phyloP scores from a whole-genome alignment of 2,329 filamentous ascomycete genomes.

The Calonectria hawksworthii region DNA sequence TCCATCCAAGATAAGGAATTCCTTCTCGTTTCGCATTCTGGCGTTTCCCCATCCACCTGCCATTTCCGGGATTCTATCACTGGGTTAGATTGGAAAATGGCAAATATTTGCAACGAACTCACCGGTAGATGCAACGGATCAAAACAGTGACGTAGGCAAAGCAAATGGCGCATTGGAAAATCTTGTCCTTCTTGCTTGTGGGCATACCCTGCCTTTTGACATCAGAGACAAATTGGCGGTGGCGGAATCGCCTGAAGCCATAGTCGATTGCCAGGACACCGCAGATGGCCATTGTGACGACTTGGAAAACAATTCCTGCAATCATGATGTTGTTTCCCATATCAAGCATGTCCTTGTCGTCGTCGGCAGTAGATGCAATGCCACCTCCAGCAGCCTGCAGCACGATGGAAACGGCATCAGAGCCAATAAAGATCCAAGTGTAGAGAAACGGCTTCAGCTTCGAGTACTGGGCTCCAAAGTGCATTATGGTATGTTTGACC shows the following conservation, averaged over 20 bases:
- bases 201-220: neutral
- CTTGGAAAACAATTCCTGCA: conserved; percentile 8
- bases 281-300: conserved; percentile 9
- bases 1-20: conserved; percentile 70
- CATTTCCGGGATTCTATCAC: conserved; percentile 69
- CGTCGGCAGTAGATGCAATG: conserved; percentile 58
- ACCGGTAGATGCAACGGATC: conserved; percentile 15
- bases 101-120: neutral
- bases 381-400: conserved; percentile 71
- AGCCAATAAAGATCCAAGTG: conserved; percentile 70
- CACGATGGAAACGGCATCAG: conserved; percentile 71
- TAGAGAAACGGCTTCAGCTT: conserved; percentile 59
- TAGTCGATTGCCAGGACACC: neutral
- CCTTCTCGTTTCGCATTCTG: conserved; percentile 65
- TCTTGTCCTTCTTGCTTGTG: neutral
- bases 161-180: neutral
- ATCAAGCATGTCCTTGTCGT: conserved; percentile 44
- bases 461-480: conserved; percentile 60
- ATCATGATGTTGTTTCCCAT: conserved; percentile 16
- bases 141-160: conserved; percentile 10
- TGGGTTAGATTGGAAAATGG: neutral
- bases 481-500: conserved; percentile 61
- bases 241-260: neutral
- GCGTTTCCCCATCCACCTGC: conserved; percentile 71
- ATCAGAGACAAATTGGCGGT: neutral